Evolutionary conservation across 768 basidiomycete genomes (phyloP).

Genomic region (Chalciporus chontae): DNA sequence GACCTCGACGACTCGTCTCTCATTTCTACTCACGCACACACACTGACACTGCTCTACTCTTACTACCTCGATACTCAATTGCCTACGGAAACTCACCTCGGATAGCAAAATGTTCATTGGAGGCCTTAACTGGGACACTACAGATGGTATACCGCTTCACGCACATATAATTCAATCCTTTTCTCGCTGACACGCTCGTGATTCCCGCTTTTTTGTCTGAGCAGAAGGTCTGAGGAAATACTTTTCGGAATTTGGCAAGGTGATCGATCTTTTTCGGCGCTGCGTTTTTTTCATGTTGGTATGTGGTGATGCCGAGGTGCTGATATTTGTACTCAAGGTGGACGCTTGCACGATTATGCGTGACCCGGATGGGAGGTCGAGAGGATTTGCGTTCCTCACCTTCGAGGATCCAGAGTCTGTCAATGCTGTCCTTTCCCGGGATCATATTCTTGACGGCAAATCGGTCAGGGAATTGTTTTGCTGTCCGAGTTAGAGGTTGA

Average conservation of each 20-base stretch:
- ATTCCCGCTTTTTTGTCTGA: constrained; percentile 21
- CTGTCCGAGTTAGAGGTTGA: background rate
- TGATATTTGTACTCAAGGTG: constrained; percentile 41
- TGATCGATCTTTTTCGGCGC: constrained; percentile 27
- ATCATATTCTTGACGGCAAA: constrained; percentile 78
- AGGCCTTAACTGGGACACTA: constrained; percentile 88
- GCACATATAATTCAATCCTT: constrained; percentile 21
- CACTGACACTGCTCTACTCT: constrained; percentile 21
- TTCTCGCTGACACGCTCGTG: constrained; percentile 26
- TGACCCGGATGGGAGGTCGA: constrained; percentile 67
- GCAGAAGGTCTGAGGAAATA: constrained; percentile 64
- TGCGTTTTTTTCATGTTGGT: background rate
- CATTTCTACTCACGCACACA: constrained; percentile 20
- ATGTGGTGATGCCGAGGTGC: constrained; percentile 2
- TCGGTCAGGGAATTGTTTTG: constrained; percentile 41
- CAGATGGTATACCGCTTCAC: constrained; percentile 63
- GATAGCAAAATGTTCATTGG: constrained; percentile 89
- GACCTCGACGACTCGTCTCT: constrained; percentile 29
- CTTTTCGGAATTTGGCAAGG: constrained; percentile 78
- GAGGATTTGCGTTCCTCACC: constrained; percentile 84
- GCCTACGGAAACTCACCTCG: constrained; percentile 24
- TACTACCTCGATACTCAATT: constrained; percentile 28
- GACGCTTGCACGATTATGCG: constrained; percentile 86
- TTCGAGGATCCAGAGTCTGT: constrained; percentile 68
- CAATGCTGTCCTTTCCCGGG: constrained; percentile 58